phyloP scores from a whole-genome alignment of 2,329 filamentous ascomycete species.

The Nigrograna mackinnonii region DNA sequence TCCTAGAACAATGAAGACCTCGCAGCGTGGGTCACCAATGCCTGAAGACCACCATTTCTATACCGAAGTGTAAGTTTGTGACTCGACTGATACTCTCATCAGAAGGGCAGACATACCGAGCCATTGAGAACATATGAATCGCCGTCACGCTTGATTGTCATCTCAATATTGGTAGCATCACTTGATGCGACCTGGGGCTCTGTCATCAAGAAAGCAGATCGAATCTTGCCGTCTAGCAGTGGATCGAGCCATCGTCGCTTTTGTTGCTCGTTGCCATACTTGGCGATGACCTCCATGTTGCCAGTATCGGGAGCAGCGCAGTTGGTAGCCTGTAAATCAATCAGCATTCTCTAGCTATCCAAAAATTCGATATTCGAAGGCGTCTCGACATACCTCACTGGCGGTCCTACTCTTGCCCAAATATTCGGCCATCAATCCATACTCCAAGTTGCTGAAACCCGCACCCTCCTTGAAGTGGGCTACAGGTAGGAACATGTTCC shows the following conservation, averaged over 20 bases:
- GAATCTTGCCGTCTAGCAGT: constrained; percentile 80
- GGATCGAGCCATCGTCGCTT: constrained; percentile 83
- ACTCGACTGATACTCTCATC: too few species aligned
- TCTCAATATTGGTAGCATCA: constrained; percentile 90
- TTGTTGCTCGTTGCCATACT: constrained; percentile 84
- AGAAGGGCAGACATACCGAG: constrained; percentile 54
- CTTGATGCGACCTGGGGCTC: constrained; percentile 87
- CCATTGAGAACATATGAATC: constrained; percentile 92
- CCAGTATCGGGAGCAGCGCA: constrained; percentile 90
- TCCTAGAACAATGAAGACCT: constrained; percentile 95
- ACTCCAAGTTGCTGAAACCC: constrained; percentile 93
- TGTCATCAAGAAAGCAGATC: constrained; percentile 92
- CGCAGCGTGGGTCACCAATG: constrained; percentile 88
- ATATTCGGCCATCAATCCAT: constrained; percentile 96
- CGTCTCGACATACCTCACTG: constrained; percentile 23
- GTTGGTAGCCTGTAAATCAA: constrained; percentile 66
- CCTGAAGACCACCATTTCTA: constrained; percentile 99
- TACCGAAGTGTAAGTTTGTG: too few species aligned
- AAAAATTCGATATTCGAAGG: not conserved
- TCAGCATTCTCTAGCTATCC: constrained; percentile 7
- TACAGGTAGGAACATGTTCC: constrained; percentile 98
- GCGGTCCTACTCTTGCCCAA: constrained; percentile 84
- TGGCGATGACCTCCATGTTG: constrained; percentile 94
- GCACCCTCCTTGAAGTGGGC: constrained; percentile 95
- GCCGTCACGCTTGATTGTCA: constrained; percentile 81